Conservation (phyloP, 164 flowering plant genomes). For the grape (Vitis vinifera) region ASM3070453v1 NC_081821.1:517501-518000, state of each 20-base stretch:
- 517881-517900: constrained; percentile 96
- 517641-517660: constrained; percentile 98
- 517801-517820: constrained; percentile 88
- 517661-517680: constrained; percentile 88
- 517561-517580: constrained; percentile 62
- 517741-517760: constrained; percentile 95
- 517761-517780: constrained; percentile 98
- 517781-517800: constrained; percentile 89
- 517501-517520: background rate
- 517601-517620: constrained; percentile 91
- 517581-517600: constrained; percentile 96
- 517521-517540: background rate
- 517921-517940: constrained; percentile 95
- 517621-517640: constrained; percentile 94
- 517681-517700: constrained; percentile 99
- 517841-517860: constrained; percentile 95
- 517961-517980: constrained; percentile 48
- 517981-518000: background rate
- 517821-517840: constrained; percentile 97
- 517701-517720: constrained; percentile 91
- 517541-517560: background rate
- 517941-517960: constrained; percentile 99
- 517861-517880: constrained; percentile 86
- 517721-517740: constrained; percentile 91
- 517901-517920: constrained; percentile 95